Base-by-base conservation (phyloP, 768 basidiomycete species). In the Grammothele lineata region DNA sequence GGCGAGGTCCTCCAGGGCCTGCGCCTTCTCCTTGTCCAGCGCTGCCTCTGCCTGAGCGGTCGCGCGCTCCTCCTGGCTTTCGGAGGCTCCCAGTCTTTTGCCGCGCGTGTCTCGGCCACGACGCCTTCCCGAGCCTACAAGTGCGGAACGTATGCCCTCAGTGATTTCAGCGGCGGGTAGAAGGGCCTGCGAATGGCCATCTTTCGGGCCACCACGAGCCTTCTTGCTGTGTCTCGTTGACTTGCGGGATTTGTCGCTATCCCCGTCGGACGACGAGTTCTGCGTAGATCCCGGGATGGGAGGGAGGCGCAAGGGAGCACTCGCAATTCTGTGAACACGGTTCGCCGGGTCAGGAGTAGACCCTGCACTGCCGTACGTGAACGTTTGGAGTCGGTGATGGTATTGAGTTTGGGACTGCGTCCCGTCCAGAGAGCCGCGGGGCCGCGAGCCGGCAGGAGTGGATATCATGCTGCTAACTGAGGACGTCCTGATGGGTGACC, bases 71-170 rank as follows among this genome's bases (percentile, higher is more conserved):
- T 37, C 23, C 3, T 18, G 19, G 30, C 25, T 26, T 35, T 48
- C 43, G 9, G 54, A 47, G 18, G 51, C 48, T 24, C 48, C 37
- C 11, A 52, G 46, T 8, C 39, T 5, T 30, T 49, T 55, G 23
- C 54, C 50, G 8, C 43, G 27, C 11, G 45, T 36, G 26, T 46
- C 50, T 19, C 54, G 46, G 6, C 49, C 54, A 24, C 27, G 27
- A 30, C 27, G 8, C 27, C 27, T 30, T 30, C 27, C 14, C 37
- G 37, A 17, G 18, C 17, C 36, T 52, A 46, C 24, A 6, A n/a
- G 22, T 32, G 32, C 11, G 18, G n/a, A 6, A 11, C n/a, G n/a
- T n/a, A n/a, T 30, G 14, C 27, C 27, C 14, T 14, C 27, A 30
- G 27, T 14, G 12, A 24, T 30, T 30, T 30, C 27, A 14, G 27